Base-by-base conservation (phyloP, 2,329 filamentous ascomycete species). In the Thermoascus crustaceus region DNA sequence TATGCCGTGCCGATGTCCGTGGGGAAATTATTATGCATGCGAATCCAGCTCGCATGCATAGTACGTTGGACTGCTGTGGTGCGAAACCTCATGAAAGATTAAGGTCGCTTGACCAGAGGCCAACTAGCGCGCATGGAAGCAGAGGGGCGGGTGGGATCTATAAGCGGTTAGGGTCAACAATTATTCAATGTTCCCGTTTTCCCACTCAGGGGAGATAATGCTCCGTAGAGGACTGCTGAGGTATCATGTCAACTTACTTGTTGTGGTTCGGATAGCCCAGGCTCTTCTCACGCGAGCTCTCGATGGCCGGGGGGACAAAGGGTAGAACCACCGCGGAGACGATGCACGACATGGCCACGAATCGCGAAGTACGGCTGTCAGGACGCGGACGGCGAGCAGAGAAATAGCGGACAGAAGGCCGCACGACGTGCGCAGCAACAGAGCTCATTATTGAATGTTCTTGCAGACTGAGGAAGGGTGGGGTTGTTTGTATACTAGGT, bases 261-360 rank as follows among this genome's bases (percentile, higher is more conserved):
- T 53, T 58, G 30, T 53, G 51, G 43, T 58, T 57, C 9, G 60
- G 53, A 31, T 55, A 58, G 21, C 58, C 58, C 8, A 50, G 50
- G 27, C 55, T 62, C 42, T 53, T 57, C 42, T 66, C 59, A 21
- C 61, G 55, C 21, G 61, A 64, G 40, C 64, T 67, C 41, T 67
- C 64, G 7, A 68, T 50, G 4, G 66, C 66, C 5, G 66, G 65
- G 18, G 66, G 66, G 3, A 68, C 57, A 41, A 68, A 68, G 4
- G 66, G 65, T 4, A 68, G 48, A 11, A 66, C 54, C 13, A 68
- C 63, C 2, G 59, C 62, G 1, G 63, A 61, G 25, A 60, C 49
- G 9, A 68, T 53, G 40, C 63, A 64, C 9, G 61, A 61, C 34
- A 53, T 55, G 30, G 63, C 56, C 19, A 67, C 44, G 27, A 63